phyloP scores from a whole-genome alignment of 1,139 yeast species.

The Geotrichum candidum region DNA sequence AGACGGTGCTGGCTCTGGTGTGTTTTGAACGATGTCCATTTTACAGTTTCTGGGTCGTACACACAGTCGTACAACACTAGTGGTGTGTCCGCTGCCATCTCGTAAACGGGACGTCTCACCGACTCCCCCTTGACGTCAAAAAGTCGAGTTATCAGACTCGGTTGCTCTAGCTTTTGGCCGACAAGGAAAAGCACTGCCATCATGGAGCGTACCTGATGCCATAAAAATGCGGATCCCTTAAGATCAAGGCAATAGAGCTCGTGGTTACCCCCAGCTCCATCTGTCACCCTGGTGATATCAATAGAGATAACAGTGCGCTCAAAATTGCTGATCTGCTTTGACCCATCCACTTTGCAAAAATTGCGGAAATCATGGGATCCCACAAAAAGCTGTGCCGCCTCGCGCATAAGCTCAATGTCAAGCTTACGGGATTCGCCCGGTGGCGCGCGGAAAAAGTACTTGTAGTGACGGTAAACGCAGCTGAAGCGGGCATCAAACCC shows the following conservation, averaged over 20 bases:
- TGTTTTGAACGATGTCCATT: constrained; percentile 46
- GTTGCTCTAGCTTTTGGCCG: constrained; percentile 70
- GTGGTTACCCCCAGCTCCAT: constrained; percentile 14
- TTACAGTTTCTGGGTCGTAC: constrained; percentile 46
- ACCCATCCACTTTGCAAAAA: constrained; percentile 90
- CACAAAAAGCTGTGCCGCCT: constrained; percentile 57
- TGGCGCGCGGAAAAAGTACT: constrained; percentile 53
- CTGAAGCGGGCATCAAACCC: constrained; percentile 91
- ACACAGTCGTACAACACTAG: constrained; percentile 80
- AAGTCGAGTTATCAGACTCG: constrained; percentile 51
- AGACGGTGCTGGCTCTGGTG: constrained; percentile 21
- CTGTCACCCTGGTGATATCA: constrained; percentile 23
- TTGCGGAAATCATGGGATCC: constrained; percentile 91
- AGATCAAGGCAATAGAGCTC: constrained; percentile 61
- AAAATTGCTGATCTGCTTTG: constrained; percentile 82
- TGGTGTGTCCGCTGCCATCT: constrained; percentile 92
- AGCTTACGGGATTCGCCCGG: constrained; percentile 33
- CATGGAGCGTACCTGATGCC: constrained; percentile 99
- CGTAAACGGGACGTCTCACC: constrained; percentile 66
- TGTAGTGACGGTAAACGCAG: constrained; percentile 76
- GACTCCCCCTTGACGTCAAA: constrained; percentile 44
- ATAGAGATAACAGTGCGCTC: constrained; percentile 45
- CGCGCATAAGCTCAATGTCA: constrained; percentile 59
- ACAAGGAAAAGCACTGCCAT: constrained; percentile 72
- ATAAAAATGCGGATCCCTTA: constrained; percentile 83